Percentiles rank a stretch among this genome's conserved stretches.
Evolutionary conservation across 192 early-diverging fungal species (phyloP).

Genomic region (Gaertneriomyces semiglobifer): DNA sequence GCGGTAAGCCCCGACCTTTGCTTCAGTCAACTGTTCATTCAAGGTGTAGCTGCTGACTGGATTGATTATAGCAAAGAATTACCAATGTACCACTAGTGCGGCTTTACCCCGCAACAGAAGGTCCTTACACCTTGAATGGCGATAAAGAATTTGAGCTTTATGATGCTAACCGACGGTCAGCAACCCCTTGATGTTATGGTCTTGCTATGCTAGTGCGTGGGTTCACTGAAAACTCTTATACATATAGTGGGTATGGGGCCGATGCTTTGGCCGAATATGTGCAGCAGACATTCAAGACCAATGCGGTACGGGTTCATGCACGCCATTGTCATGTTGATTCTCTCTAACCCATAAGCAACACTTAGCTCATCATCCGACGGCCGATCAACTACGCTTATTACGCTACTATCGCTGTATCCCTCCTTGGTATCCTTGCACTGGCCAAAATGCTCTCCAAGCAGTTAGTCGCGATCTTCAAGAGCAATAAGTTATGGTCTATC

Average conservation of each 20-base stretch:
- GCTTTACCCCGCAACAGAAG: conserved; percentile 65
- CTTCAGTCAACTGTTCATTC: background rate
- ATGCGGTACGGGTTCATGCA: conserved; percentile 15
- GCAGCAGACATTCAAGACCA: conserved; percentile 35
- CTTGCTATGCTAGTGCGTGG: background rate
- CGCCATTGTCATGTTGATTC: background rate
- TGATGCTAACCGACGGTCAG: conserved; percentile 56
- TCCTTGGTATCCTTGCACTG: background rate
- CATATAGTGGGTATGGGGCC: conserved; percentile 56
- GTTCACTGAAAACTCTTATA: background rate
- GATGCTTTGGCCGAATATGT: conserved; percentile 64
- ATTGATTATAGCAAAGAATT: background rate
- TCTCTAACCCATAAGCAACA: background rate
- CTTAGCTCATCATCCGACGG: conserved; percentile 41
- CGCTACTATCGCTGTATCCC: conserved; percentile 33
- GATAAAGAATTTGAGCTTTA: conserved; percentile 51
- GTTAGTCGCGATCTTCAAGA: conserved; percentile 41
- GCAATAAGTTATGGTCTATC: conserved; percentile 24
- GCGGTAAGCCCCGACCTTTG: conserved; percentile 41
- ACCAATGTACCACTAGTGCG: conserved; percentile 58
- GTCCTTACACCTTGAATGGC: conserved; percentile 39
- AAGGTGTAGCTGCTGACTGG: background rate
- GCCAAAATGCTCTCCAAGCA: conserved; percentile 27
- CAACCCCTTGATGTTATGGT: background rate
- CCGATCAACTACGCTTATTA: conserved; percentile 58